Percentiles rank a stretch among this genome's conserved stretches.
Conservation (phyloP, 495 filamentous ascomycete species). For the Oidiodendron maius region DNA sequence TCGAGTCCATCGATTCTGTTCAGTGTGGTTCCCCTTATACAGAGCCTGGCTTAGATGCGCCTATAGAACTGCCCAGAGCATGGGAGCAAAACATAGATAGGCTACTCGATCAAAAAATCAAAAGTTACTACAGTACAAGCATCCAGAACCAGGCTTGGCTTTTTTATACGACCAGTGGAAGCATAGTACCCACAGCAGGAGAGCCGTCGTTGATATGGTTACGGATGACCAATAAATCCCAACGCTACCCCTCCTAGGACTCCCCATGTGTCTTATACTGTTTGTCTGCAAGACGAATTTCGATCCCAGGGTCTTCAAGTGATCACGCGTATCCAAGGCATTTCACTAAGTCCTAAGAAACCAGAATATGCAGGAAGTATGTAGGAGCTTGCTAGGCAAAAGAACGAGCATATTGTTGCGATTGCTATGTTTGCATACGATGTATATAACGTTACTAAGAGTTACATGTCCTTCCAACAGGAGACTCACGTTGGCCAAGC, state of each 20-base stretch:
- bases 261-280: not conserved
- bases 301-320: constrained; percentile 32
- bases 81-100: no score
- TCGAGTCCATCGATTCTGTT: no score
- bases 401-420: constrained; percentile 51
- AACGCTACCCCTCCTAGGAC: constrained; percentile 2
- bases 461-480: constrained; percentile 45
- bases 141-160: not conserved
- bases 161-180: not conserved
- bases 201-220: not conserved
- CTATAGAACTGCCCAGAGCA: no score
- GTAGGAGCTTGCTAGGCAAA: constrained; percentile 22
- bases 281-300: constrained; percentile 28
- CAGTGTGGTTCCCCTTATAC: no score
- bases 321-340: constrained; percentile 26
- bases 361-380: constrained; percentile 22
- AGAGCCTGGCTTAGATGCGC: no score
- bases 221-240: not conserved
- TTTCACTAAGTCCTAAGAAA: constrained; percentile 27
- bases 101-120: no score
- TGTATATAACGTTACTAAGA: constrained; percentile 50
- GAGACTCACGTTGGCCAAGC: constrained; percentile 7
- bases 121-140: not conserved
- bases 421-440: constrained; percentile 57
- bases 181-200: not conserved